These are phyloP conservation scores for Penicillium longicatenatum DNA, from an alignment of 495 filamentous ascomycete genomes.

Conservation along the genomic window DNA sequence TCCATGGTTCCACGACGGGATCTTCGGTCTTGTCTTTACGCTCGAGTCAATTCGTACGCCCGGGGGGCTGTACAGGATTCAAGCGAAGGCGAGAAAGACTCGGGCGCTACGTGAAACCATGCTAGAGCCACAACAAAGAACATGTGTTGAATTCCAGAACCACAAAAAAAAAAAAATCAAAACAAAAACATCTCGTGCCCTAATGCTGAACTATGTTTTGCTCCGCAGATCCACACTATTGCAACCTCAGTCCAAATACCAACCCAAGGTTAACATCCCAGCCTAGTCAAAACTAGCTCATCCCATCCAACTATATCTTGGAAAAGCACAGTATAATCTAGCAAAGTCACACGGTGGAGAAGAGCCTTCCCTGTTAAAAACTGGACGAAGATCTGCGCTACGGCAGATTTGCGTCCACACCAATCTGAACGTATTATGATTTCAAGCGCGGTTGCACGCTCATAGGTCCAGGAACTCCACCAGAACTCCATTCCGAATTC, in stretches of 20 bases:
- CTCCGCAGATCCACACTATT: background rate
- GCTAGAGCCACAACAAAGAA: background rate
- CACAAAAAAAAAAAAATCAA: background rate
- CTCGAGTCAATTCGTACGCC: background rate
- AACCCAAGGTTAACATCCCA: background rate
- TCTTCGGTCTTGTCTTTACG: too few relatives aligned
- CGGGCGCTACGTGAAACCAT: background rate
- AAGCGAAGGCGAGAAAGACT: too few relatives aligned
- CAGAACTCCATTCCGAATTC: background rate
- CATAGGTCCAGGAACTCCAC: background rate
- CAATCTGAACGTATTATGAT: background rate
- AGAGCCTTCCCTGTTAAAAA: background rate
- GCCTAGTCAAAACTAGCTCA: background rate
- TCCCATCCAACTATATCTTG: background rate
- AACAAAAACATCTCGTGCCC: background rate
- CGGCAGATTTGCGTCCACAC: background rate
- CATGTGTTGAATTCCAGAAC: too few relatives aligned
- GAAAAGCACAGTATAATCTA: background rate
- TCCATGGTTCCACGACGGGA: background rate
- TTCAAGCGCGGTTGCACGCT: background rate
- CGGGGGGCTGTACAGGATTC: too few relatives aligned
- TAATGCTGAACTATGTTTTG: background rate
- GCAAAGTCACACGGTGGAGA: background rate
- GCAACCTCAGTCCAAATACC: background rate
- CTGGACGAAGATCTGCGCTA: background rate